Conservation (phyloP, 192 early-diverging fungal species). For the Geranomyces michiganensis region DNA sequence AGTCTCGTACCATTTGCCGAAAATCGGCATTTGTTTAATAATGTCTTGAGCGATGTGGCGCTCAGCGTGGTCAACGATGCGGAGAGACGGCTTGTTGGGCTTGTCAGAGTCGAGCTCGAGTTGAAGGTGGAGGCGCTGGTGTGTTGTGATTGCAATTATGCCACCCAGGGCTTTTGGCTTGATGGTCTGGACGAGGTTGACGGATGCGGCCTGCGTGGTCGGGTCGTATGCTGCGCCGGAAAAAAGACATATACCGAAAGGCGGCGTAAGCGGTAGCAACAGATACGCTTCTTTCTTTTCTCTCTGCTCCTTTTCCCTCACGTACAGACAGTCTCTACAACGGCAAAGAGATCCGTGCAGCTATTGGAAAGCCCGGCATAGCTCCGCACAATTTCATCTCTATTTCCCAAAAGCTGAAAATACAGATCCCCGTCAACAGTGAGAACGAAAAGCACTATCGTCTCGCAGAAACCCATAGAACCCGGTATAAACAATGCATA, state of each 20-base stretch:
- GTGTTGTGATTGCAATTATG: constrained; percentile 47
- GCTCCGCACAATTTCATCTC: constrained; percentile 49
- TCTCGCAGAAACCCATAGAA: background rate
- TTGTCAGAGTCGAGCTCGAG: constrained; percentile 37
- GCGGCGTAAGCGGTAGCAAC: too few species aligned
- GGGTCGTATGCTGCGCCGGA: constrained; percentile 36
- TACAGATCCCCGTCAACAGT: background rate
- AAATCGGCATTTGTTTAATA: constrained; percentile 47
- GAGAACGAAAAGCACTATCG: background rate
- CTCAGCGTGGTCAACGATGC: constrained; percentile 48
- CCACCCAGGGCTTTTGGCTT: constrained; percentile 52
- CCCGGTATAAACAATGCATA: constrained; percentile 6
- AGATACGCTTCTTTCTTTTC: too few species aligned
- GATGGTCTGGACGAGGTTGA: constrained; percentile 37
- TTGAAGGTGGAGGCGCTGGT: constrained; percentile 50
- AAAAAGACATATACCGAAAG: background rate
- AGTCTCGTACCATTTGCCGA: constrained; percentile 48
- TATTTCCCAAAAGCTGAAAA: constrained; percentile 40
- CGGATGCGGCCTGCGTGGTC: constrained; percentile 29
- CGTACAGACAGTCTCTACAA: constrained; percentile 40
- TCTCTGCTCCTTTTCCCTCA: background rate
- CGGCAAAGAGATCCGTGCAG: constrained; percentile 44
- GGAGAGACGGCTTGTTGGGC: constrained; percentile 11
- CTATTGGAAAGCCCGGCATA: constrained; percentile 42
- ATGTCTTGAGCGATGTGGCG: constrained; percentile 47